These are phyloP conservation scores for Carex scoparia DNA, from an alignment of 176 grass and related monocot species.

Conservation along the genomic window DNA sequence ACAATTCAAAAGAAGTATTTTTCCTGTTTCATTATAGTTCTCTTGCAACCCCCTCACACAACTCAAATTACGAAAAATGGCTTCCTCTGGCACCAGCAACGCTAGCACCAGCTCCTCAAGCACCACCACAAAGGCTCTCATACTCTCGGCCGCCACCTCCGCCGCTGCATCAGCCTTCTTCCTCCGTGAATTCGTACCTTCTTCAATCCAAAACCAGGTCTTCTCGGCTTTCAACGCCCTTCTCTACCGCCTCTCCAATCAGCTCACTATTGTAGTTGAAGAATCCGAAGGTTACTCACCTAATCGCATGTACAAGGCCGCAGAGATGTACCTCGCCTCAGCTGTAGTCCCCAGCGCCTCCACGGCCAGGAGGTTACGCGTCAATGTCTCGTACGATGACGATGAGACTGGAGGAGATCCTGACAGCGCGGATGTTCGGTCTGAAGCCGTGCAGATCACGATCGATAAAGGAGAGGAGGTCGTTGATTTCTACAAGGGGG, in stretches of 20 bases:
- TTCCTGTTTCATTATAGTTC: background rate
- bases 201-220: constrained; percentile 21
- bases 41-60: background rate
- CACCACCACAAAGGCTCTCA: background rate
- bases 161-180: constrained; percentile 15
- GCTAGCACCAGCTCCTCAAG: background rate
- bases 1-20: background rate
- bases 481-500: constrained; percentile 37
- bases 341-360: constrained; percentile 26
- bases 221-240: constrained; percentile 22
- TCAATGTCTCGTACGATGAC: constrained; percentile 35
- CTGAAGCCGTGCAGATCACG: constrained; percentile 38
- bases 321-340: constrained; percentile 40
- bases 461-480: constrained; percentile 59
- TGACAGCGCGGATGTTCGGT: constrained; percentile 7
- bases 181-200: background rate
- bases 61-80: constrained; percentile 1
- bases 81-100: background rate
- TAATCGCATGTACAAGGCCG: constrained; percentile 44
- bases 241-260: constrained; percentile 26
- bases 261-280: constrained; percentile 51
- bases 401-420: constrained; percentile 15
- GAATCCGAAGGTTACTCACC: constrained; percentile 30
- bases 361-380: constrained; percentile 20
- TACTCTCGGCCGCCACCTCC: constrained; percentile 12